phyloP scores from a whole-genome alignment of 768 basidiomycete species.

The Russula vinacea region DNA sequence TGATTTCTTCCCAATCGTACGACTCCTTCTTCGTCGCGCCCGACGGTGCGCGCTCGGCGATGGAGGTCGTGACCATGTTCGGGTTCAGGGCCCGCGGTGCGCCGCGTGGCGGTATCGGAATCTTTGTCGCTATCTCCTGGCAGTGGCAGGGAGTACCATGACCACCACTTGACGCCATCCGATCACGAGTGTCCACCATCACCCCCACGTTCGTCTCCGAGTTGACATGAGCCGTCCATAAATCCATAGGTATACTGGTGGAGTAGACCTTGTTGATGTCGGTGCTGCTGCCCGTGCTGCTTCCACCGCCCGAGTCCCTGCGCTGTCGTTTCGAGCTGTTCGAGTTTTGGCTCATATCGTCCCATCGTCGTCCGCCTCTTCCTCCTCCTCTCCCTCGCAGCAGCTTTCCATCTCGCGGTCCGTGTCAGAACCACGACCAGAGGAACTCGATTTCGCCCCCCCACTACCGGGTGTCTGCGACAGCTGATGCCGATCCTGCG shows the following conservation, averaged over 20 bases:
- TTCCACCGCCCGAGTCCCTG: constrained; percentile 29
- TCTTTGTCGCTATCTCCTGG: neutral
- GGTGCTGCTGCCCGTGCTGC: constrained; percentile 14
- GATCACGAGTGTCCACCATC: neutral
- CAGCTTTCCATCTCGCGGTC: constrained; percentile 14
- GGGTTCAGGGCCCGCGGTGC: constrained; percentile 6
- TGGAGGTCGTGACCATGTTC: constrained; percentile 26
- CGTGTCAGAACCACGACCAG: constrained; percentile 16
- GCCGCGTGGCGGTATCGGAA: neutral
- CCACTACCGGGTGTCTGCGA: neutral
- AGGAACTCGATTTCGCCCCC: neutral
- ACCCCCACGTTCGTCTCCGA: neutral
- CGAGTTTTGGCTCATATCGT: constrained; percentile 31
- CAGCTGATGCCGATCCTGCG: constrained; percentile 5
- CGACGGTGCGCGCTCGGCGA: constrained; percentile 16
- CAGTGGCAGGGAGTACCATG: neutral
- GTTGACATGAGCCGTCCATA: constrained; percentile 20
- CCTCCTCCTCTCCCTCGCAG: constrained; percentile 21
- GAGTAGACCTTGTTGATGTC: neutral
- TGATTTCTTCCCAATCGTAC: constrained; percentile 60
- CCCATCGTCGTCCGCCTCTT: constrained; percentile 11
- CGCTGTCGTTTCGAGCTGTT: constrained; percentile 33
- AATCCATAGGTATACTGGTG: constrained; percentile 11
- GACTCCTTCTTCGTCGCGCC: neutral
- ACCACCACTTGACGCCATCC: too few relatives aligned